A percentile compares a stretch with the other conserved stretches of the same genome.
phyloP scores from a whole-genome alignment of 805 yeast species.

The Hagleromyces aurorensis region DNA sequence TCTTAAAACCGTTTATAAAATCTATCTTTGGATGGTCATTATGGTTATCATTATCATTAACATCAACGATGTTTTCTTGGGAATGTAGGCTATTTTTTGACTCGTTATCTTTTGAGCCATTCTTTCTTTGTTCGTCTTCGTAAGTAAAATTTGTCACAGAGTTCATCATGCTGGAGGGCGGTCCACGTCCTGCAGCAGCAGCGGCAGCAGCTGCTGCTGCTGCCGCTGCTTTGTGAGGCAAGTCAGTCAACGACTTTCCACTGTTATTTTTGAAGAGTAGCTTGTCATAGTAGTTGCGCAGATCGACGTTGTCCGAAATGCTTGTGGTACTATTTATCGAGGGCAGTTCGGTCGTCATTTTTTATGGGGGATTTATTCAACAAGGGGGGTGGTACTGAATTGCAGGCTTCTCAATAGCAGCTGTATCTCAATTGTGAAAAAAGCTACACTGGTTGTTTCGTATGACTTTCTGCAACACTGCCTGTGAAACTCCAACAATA shows the following conservation, averaged over 20 bases:
- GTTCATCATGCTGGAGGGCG: not conserved
- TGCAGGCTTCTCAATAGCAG: not conserved
- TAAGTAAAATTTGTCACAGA: no score
- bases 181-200: slow-evolving; percentile 1
- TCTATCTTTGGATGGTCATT: slow-evolving; percentile 8
- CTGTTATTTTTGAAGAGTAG: slow-evolving; percentile 26
- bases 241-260: slow-evolving; percentile 29
- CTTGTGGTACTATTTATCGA: slow-evolving; percentile 30
- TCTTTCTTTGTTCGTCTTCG: no score
- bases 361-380: no score
- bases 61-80: slow-evolving; percentile 1
- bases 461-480: no score
- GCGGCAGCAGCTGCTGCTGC: slow-evolving; percentile 10
- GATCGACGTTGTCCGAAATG: slow-evolving; percentile 28
- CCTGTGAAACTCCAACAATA: no score
- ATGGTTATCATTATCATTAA: slow-evolving; percentile 2
- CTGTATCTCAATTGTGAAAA: no score
- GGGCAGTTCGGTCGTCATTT: slow-evolving; percentile 22
- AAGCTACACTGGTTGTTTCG: no score
- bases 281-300: slow-evolving; percentile 30
- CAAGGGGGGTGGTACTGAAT: no score
- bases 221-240: slow-evolving; percentile 17
- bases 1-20: slow-evolving; percentile 24
- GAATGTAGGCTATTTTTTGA: not conserved
- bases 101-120: no score